phyloP scores from a whole-genome alignment of 306 rosid genomes.

The Luffa acutangula region DNA sequence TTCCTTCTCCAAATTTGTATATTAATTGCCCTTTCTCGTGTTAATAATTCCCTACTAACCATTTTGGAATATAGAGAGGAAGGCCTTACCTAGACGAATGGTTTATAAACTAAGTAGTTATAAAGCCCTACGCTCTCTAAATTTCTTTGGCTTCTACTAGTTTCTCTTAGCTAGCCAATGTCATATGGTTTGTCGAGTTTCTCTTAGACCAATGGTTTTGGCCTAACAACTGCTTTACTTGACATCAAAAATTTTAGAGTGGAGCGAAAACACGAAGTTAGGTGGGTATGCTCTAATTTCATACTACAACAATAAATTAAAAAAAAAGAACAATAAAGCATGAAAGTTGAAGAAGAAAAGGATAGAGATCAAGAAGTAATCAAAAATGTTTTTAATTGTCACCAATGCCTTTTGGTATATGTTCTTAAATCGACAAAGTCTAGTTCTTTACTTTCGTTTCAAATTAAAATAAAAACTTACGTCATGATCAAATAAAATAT shows the following conservation, averaged over 20 bases:
- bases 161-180: no score
- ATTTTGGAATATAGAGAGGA: background rate
- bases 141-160: no score
- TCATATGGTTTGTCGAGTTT: no score
- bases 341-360: background rate
- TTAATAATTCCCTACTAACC: background rate
- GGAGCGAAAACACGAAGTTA: no score
- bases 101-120: no score
- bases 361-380: background rate
- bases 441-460: background rate
- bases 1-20: background rate
- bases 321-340: background rate
- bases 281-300: background rate
- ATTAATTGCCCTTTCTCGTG: background rate
- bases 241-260: no score
- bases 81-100: background rate
- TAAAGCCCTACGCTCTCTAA: no score
- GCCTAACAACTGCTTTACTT: no score
- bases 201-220: no score
- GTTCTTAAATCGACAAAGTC: background rate
- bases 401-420: background rate
- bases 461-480: background rate
- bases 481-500: background rate
- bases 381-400: background rate
- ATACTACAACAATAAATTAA: background rate